These are phyloP conservation scores for Neonectria ditissima DNA, from an alignment of 2,329 filamentous ascomycete genomes.

Conservation along the genomic window DNA sequence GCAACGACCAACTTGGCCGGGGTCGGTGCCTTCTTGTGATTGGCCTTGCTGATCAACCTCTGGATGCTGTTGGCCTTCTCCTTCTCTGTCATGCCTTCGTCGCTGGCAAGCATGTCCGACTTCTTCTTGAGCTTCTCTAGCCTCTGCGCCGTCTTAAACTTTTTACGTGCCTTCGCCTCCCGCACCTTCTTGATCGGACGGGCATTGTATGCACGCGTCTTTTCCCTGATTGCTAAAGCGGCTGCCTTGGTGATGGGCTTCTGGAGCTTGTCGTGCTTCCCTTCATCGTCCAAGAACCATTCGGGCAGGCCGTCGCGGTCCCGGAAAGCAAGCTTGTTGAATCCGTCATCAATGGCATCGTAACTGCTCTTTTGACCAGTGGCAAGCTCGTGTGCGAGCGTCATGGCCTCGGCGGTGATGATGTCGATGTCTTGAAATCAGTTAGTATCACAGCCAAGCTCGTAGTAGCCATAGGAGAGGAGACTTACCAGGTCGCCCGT, in stretches of 20 bases:
- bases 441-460: conserved; percentile 17
- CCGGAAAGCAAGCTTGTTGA: conserved; percentile 92
- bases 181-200: conserved; percentile 99
- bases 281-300: conserved; percentile 97
- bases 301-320: conserved; percentile 93
- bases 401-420: conserved; percentile 99
- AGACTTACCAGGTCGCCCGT: conserved; percentile 70
- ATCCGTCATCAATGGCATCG: conserved; percentile 89
- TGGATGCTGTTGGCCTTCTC: conserved; percentile 91
- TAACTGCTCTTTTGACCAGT: conserved; percentile 83
- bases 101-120: conserved; percentile 87
- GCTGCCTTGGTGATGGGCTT: conserved; percentile 94
- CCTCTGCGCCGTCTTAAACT: conserved; percentile 90
- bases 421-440: conserved; percentile 83
- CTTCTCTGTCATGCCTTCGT: conserved; percentile 93
- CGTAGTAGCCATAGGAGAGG: background rate
- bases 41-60: conserved; percentile 83
- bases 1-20: conserved; percentile 92
- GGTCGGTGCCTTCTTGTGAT: conserved; percentile 86
- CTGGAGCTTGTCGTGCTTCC: conserved; percentile 82
- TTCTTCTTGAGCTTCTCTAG: conserved; percentile 98
- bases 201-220: conserved; percentile 90
- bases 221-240: conserved; percentile 92
- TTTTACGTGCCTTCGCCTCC: conserved; percentile 96
- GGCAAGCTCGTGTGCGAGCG: conserved; percentile 90